phyloP scores from a whole-genome alignment of 2,329 filamentous ascomycete species.

The Xenoacremonium recifei region DNA sequence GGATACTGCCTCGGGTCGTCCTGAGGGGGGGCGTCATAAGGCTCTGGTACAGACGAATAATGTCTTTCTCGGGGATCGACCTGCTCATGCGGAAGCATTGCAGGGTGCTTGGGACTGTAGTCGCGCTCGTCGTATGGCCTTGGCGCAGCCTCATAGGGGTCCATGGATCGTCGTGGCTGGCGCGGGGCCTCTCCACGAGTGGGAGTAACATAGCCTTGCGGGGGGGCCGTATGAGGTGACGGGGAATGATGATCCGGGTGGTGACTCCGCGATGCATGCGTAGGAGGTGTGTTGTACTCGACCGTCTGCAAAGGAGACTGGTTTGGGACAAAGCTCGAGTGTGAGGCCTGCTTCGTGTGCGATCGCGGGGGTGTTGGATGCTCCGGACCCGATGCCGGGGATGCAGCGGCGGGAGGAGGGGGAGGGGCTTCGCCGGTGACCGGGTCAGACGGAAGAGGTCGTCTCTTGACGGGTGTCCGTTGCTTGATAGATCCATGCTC shows the following conservation, averaged over 20 bases:
- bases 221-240: slow-evolving; percentile 24
- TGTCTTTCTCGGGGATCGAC: slow-evolving; percentile 35
- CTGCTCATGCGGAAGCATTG: slow-evolving; percentile 34
- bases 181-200: slow-evolving; percentile 23
- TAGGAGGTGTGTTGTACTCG: slow-evolving; percentile 48
- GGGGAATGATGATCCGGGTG: slow-evolving; percentile 38
- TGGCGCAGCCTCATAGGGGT: slow-evolving; percentile 36
- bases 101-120: slow-evolving; percentile 31
- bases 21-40: slow-evolving; percentile 28
- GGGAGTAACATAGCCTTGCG: slow-evolving; percentile 20
- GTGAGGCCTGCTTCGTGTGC: slow-evolving; percentile 40
- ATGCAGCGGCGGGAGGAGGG: slow-evolving; percentile 15
- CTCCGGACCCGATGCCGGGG: slow-evolving; percentile 36
- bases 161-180: slow-evolving; percentile 32
- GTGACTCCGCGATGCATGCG: slow-evolving; percentile 30
- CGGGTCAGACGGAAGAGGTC: slow-evolving; percentile 80
- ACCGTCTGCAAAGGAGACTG: slow-evolving; percentile 53
- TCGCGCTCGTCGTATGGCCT: slow-evolving; percentile 35
- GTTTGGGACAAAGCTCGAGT: slow-evolving; percentile 42
- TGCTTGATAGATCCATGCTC: slow-evolving; percentile 42
- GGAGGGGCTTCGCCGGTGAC: slow-evolving; percentile 53
- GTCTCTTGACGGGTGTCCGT: slow-evolving; percentile 69
- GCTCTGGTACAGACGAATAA: slow-evolving; percentile 32
- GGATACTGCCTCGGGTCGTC: slow-evolving; percentile 34
- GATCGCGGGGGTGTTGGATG: slow-evolving; percentile 48